Percentiles rank a stretch among this genome's conserved stretches.
Evolutionary conservation across 768 basidiomycete genomes (phyloP).

Genomic region (Coprinellus micaceus): DNA sequence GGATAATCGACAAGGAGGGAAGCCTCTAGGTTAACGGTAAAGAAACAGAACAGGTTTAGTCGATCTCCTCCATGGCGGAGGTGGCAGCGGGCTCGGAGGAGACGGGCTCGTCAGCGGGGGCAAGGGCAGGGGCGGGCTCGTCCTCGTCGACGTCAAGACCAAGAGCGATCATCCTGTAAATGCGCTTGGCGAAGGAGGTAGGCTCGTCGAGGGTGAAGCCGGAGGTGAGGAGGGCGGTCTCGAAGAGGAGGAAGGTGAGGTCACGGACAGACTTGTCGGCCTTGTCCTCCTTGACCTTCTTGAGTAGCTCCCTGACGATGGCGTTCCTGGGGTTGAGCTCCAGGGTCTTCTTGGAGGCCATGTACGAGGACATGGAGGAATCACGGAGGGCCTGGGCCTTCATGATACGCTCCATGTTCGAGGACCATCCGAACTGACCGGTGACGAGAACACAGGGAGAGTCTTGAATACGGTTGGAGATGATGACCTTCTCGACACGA

Average conservation of each 20-base stretch:
- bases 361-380: slow-evolving; percentile 97
- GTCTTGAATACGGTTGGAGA: slow-evolving; percentile 96
- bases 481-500: slow-evolving; percentile 98
- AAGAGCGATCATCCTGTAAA: slow-evolving; percentile 94
- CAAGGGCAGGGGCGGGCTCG: slow-evolving; percentile 46
- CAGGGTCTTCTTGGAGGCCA: slow-evolving; percentile 97
- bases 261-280: slow-evolving; percentile 98
- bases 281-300: slow-evolving; percentile 95
- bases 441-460: slow-evolving; percentile 97
- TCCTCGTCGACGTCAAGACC: slow-evolving; percentile 89
- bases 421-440: slow-evolving; percentile 99
- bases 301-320: slow-evolving; percentile 94
- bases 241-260: slow-evolving; percentile 92
- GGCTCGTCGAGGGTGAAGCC: slow-evolving; percentile 97
- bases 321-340: slow-evolving; percentile 91
- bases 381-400: slow-evolving; percentile 97
- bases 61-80: slow-evolving; percentile 97
- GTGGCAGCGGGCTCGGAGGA: slow-evolving; percentile 53
- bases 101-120: slow-evolving; percentile 19
- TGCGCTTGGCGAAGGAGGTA: slow-evolving; percentile 90
- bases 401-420: slow-evolving; percentile 99
- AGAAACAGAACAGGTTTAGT: slow-evolving; percentile 40
- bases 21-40: slow-evolving; percentile 11
- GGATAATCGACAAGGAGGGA: slow-evolving; percentile 21
- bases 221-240: slow-evolving; percentile 93